phyloP scores from a whole-genome alignment of 192 early-diverging fungal genomes.

The Funneliformis geosporum region DNA sequence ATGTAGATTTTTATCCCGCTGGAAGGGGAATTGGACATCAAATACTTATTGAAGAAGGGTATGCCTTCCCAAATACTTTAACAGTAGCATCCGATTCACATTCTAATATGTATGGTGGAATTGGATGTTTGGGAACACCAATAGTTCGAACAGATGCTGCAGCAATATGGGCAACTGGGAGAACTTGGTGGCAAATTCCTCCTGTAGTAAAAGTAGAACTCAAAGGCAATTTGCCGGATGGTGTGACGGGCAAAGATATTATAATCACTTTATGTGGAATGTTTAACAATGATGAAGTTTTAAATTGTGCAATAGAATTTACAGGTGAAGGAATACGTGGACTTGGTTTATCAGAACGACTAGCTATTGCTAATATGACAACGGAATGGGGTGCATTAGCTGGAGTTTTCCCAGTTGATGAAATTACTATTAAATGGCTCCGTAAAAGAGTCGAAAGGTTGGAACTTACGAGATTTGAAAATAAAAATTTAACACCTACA shows the following conservation, averaged over 20 bases:
- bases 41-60: constrained; percentile 96
- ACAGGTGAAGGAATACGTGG: constrained; percentile 65
- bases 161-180: constrained; percentile 96
- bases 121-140: constrained; percentile 93
- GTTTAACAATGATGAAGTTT: constrained; percentile 92
- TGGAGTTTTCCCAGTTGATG: constrained; percentile 94
- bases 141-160: constrained; percentile 98
- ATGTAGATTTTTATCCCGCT: constrained; percentile 91
- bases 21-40: constrained; percentile 98
- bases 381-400: constrained; percentile 99
- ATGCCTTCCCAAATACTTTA: constrained; percentile 90
- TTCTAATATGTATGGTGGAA: constrained; percentile 99
- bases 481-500: constrained; percentile 48
- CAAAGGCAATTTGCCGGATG: constrained; percentile 69
- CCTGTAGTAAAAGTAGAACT: constrained; percentile 92
- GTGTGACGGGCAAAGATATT: constrained; percentile 96
- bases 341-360: constrained; percentile 83
- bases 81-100: constrained; percentile 98
- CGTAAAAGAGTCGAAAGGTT: constrained; percentile 59
- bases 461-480: constrained; percentile 52
- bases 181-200: constrained; percentile 99
- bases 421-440: constrained; percentile 72
- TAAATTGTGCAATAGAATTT: constrained; percentile 98
- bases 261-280: constrained; percentile 92
- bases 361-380: constrained; percentile 99